Evolutionary conservation across 345 rosid species (phyloP).

Genomic region (Gossypium rotundifolium): DNA sequence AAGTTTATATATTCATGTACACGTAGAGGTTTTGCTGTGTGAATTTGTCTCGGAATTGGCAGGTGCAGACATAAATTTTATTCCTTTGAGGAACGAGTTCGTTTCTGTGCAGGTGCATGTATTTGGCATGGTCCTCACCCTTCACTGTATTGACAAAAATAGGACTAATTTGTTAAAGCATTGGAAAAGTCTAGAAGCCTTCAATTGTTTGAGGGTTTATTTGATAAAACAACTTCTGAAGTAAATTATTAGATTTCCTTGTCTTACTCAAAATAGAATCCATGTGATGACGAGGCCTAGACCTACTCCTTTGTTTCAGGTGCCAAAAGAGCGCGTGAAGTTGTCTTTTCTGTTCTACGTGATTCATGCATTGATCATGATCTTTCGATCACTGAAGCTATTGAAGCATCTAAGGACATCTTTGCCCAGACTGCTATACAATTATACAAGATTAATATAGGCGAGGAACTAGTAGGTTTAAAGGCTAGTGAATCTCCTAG

Average conservation of each 20-base stretch:
- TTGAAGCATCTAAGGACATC: constrained; percentile 74
- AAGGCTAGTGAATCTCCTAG: constrained; percentile 19
- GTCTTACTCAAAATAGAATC: constrained; percentile 1
- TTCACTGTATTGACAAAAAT: background rate
- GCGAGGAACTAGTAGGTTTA: constrained; percentile 18
- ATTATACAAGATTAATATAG: constrained; percentile 56
- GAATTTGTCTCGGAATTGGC: background rate
- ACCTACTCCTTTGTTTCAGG: constrained; percentile 35
- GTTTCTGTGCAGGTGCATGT: background rate
- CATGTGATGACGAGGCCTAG: background rate
- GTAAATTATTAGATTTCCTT: background rate
- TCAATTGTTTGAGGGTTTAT: background rate
- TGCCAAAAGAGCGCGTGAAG: constrained; percentile 72
- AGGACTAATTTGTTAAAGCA: background rate
- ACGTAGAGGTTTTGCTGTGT: background rate
- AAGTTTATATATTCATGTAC: background rate
- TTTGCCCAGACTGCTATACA: constrained; percentile 49
- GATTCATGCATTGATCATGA: constrained; percentile 76
- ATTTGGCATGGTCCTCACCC: background rate
- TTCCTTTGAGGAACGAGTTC: background rate
- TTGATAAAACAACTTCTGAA: background rate
- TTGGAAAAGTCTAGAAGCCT: background rate
- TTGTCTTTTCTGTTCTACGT: constrained; percentile 54
- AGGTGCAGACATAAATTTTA: background rate
- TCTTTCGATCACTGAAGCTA: constrained; percentile 70